Evolutionary conservation across 305 asterid species (phyloP), one percentile per base, ranked within the genome.

Genomic region (Fraxinus paxiana): DNA sequence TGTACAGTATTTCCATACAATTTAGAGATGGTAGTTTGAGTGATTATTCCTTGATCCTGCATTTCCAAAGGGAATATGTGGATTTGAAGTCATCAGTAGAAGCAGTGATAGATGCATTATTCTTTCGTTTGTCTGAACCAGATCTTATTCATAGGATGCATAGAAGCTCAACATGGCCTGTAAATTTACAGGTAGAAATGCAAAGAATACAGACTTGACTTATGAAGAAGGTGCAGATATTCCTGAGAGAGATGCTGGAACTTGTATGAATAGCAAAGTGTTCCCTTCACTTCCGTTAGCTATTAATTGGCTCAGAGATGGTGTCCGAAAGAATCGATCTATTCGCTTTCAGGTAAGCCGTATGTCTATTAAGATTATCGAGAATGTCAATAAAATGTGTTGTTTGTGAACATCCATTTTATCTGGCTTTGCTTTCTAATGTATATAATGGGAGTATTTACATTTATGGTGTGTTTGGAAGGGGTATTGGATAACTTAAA

Each of bases 241-340:
- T 82, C 51, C 85, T 0, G 92, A 84, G 80, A 90, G 85, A 81
- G 89, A 89, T 80, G 82, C 80, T 77, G 85, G 35, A 75, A 82
- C 51, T 82, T 87, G 90, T 77, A 97, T 91, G 83, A 87, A 80
- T 85, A 96, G 94, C 89, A 84, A 88, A 13, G 94, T 96, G 77
- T 93, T 94, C 79, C 85, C 98, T 71, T 93, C 98, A 77, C 92
- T 96, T 83, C 98, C 98, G 28, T 77, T 86, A 69, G 99, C 98
- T 80, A 90, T 96, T 67, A 88, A 91, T 76, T 96, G 98, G 98
- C 93, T 96, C 65, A 88, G 99, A 84, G 98, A 94, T 80, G 84
- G 82, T 35, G 87, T 78, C 38, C 80, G 90, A 54, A 91, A 87
- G 80, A 91, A 90, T 73, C 91, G 86, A 81, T 92, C 98, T 51